Evolutionary conservation across 371 early-diverging fungal species (phyloP), one percentile per base, ranked within the genome.

Genomic region (Mucor saturninus): DNA sequence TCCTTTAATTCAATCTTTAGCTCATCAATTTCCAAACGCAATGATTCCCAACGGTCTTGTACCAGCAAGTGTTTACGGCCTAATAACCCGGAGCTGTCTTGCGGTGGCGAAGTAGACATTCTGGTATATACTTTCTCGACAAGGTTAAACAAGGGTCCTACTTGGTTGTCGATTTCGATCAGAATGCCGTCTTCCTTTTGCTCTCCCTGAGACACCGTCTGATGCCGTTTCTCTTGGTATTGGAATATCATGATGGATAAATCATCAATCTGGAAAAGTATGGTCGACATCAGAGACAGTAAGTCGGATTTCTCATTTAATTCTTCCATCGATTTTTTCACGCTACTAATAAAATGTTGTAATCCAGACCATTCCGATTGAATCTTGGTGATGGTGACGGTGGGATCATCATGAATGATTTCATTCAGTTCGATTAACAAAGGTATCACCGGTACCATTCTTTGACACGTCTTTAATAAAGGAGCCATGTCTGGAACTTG

Each of bases 1-100:
- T 87, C 86, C 53, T 86, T 85, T 3, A 84, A 64, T 26, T 83
- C 87, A 15, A 80, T 67, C 55, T 84, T 87, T 30, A 83, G 69
- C 28, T 81, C 84, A 35, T 80, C 81, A 14, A 80, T 80, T 40
- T 80, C 81, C 1, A 72, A 11, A 8, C 81, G 67, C 42, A 80
- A 48, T 28, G 42, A 64, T 32, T 84, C 83, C 86, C 86, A 87
- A 2, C 75, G 65, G 26, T 76, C 78, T 62, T 67, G 68, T 11
- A 72, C 77, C 57, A 71, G 64, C 10, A 59, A 72, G 68, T 68
- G 71, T 52, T 75, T 83, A 57, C 71, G 72, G 39, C 54, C 60
- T 53, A 83, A 71, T 38, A 59, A 68, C 15, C 74, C 85, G 37
- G 59, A 71, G 56, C 39, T 59, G 59, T 75, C 80, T 56, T 59